Evolutionary conservation across 805 yeast genomes (phyloP), one percentile per base, ranked within the genome.

Genomic region (Metschnikowia gruessii): DNA sequence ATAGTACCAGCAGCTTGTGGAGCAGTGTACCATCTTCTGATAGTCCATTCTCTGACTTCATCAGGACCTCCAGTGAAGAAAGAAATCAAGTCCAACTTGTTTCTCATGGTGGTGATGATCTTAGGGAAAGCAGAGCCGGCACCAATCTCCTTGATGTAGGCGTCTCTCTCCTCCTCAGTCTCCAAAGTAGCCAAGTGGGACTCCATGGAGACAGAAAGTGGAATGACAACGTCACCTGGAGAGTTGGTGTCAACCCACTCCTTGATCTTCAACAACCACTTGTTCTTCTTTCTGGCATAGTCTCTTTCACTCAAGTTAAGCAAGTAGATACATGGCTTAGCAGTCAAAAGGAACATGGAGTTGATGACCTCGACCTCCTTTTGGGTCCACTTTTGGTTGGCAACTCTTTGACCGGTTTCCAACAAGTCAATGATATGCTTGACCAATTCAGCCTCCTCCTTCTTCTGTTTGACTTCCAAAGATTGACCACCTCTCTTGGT

Each of bases 361-460:
- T 94, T 94, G 75, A 94, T 85, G 45, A 80, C 75, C 69, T 89
- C 97, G 47, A 94, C 92, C 74, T 94, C 97, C 72, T 88, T 90
- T 52, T 83, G 76, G 44, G 87, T 74, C 99, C 99, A 94, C 55
- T 74, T 75, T 58, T 83, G 86, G 63, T 89, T 91, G 57, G 92
- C 87, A 52, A 94, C 83, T 74, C 96, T 86, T 62, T 86, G 82
- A 52, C 96, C 97, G 48, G 74, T 80, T 75, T 94, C 84, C 60
- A 92, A 79, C 62, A 83, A 72, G 49, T 78, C 81, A 58, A 90
- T 85, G 62, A 94, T 85, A 62, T 71, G 80, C 63, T 82, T 79
- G 60, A 84, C 87, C 50, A 87, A 77, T 46, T 77, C 82, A 48
- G 85, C 84, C 72, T 87, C 95, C 69, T 86, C 94, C 74, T 85